Conservation (phyloP, 148 eudicot genomes). For the Heliamphora exappendiculata region DNA sequence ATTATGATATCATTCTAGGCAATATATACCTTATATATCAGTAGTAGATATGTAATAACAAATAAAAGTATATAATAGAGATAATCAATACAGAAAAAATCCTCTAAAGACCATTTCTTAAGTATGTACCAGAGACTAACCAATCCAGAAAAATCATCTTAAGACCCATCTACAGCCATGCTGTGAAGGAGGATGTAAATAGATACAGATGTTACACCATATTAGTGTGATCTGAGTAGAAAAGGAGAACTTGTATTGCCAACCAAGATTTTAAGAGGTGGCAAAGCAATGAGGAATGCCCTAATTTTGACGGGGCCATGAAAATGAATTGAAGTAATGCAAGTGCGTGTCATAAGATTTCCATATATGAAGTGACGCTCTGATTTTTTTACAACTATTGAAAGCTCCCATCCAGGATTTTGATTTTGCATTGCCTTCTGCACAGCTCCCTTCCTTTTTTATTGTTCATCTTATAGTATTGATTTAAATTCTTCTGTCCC, state of each 20-base stretch:
- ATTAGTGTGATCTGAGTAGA: neutral
- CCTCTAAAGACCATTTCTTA: slow-evolving; percentile 54
- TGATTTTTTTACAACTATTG: neutral
- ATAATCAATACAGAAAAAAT: slow-evolving; percentile 84
- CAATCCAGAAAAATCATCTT: neutral
- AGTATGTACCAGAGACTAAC: no score
- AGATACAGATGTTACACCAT: neutral
- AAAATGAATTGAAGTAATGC: neutral
- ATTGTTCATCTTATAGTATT: neutral
- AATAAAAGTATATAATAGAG: no score
- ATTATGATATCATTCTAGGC: neutral
- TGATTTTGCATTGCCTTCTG: neutral
- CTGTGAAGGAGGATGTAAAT: neutral
- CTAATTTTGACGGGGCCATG: neutral
- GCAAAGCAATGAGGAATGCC: no score
- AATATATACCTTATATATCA: neutral
- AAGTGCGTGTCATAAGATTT: no score
- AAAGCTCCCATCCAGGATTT: neutral
- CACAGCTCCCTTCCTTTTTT: neutral
- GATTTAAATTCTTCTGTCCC: neutral
- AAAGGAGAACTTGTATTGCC: neutral
- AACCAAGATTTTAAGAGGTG: no score
- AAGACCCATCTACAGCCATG: neutral
- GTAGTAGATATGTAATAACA: no score
- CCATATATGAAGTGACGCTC: no score